These are phyloP conservation scores for Hypoxylon lienhwacheense DNA, from an alignment of 495 filamentous ascomycete genomes.

Conservation along the genomic window DNA sequence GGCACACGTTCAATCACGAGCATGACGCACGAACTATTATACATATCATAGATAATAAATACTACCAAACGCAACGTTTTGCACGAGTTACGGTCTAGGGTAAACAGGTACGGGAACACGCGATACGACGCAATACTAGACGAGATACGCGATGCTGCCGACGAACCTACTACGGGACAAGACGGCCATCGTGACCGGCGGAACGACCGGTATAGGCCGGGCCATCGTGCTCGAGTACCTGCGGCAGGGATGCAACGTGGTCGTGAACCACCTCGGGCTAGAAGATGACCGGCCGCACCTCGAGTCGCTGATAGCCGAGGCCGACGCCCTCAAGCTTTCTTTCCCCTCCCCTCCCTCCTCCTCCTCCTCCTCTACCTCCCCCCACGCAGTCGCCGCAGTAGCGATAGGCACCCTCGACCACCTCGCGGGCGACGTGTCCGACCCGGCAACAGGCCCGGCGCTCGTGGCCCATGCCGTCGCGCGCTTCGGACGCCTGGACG, in stretches of 20 bases:
- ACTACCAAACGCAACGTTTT: background rate
- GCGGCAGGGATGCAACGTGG: conserved; percentile 67
- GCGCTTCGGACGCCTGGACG: conserved; percentile 64
- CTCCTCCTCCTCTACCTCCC: background rate
- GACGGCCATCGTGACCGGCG: conserved; percentile 75
- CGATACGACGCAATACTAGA: too few relatives aligned
- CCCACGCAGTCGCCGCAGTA: conserved; percentile 5
- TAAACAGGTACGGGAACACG: too few relatives aligned
- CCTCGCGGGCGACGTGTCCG: conserved; percentile 66
- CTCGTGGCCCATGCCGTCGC: conserved; percentile 61
- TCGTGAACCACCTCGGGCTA: conserved; percentile 70
- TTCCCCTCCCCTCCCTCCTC: background rate
- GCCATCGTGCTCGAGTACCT: conserved; percentile 74
- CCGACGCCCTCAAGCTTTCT: conserved; percentile 44
- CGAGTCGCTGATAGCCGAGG: conserved; percentile 55
- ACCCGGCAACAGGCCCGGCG: conserved; percentile 60
- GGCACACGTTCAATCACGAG: background rate
- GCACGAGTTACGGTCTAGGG: too few relatives aligned
- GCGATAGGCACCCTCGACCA: conserved; percentile 57
- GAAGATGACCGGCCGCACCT: conserved; percentile 56
- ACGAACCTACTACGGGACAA: conserved; percentile 64
- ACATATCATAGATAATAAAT: background rate
- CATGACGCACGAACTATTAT: background rate
- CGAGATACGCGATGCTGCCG: conserved; percentile 37
- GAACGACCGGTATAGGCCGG: conserved; percentile 74